Evolutionary conservation across 345 rosid genomes (phyloP), one percentile per base, ranked within the genome.

Genomic region (Rhizophora apiculata): DNA sequence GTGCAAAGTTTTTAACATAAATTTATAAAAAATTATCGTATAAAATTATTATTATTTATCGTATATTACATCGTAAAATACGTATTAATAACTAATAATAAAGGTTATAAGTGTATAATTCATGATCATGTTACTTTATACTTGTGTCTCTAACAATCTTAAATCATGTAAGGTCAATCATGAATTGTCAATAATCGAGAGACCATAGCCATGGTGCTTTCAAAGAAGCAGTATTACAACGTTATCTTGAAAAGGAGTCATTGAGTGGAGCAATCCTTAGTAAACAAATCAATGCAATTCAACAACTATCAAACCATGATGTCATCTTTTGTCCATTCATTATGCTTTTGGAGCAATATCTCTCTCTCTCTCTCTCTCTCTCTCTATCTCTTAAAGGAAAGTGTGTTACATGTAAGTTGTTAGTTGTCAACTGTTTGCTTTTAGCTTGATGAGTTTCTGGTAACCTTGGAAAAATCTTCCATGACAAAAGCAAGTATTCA

Each of bases 371-470:
- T 72, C 22, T 26, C 24, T 69, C 29, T 54, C 19, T 36, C 53
- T 8, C 30, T 72, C 22, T 26, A 20, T 20, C 13, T 60, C 24
- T 57, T 6, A 60, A 9, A 8, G 27, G 32, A 58, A 49, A 70
- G 32, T 53, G 37, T 34, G 65, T 48, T 24, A 29, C 74, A 13
- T 13, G 46, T 34, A 9, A 1, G 9, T 34, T 34, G 37, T 7
- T 34, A 34, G 9, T 34, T 34, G 46, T 9, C 0, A 39, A 39
- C 16, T 10, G 16, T 39, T 39, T 39, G 46, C 15, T 39, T 10
- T 39, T 13, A 13, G 49, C 65, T 79, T 80, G 71, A 72, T 74
- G 81, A 63, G 60, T 71, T 43, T 58, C 16, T 49, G 62, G 66
- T 52, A 11, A 58, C 32, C 62, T 56, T 60, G 22, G 59, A 26